phyloP scores from a whole-genome alignment of 495 filamentous ascomycete species.

The Glarea lozoyensis region DNA sequence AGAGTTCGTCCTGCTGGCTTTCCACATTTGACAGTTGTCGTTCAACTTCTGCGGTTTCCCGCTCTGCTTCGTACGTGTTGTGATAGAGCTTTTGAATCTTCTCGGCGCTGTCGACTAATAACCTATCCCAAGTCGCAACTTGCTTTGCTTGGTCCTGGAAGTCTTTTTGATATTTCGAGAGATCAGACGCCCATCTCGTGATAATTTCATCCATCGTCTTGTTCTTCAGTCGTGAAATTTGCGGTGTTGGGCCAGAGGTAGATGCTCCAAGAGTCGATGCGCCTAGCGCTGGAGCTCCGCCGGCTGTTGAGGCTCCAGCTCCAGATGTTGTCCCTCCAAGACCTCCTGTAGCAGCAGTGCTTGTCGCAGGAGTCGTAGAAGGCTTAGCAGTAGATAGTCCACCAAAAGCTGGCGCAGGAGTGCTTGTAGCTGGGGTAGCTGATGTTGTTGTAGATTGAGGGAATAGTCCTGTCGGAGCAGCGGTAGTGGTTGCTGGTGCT shows the following conservation, averaged over 20 bases:
- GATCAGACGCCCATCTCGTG: slow-evolving; percentile 91
- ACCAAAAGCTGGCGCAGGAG: slow-evolving; percentile 6
- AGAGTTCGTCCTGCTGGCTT: slow-evolving; percentile 82
- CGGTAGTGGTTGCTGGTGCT: slow-evolving; percentile 2
- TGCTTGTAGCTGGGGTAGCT: slow-evolving; percentile 3
- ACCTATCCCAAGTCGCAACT: slow-evolving; percentile 82
- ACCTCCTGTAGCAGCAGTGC: background rate
- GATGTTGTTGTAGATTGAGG: slow-evolving; percentile 4
- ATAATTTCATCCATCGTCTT: slow-evolving; percentile 99
- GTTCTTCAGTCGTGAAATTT: slow-evolving; percentile 84
- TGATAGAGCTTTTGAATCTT: slow-evolving; percentile 86
- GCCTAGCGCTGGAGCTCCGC: slow-evolving; percentile 1
- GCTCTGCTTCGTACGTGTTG: slow-evolving; percentile 82
- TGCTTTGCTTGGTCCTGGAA: slow-evolving; percentile 83
- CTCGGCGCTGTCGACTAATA: slow-evolving; percentile 83
- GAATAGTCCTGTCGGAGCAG: slow-evolving; percentile 4
- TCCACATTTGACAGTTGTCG: slow-evolving; percentile 81
- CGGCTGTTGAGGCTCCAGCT: background rate
- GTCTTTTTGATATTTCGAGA: slow-evolving; percentile 90
- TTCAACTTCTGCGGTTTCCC: slow-evolving; percentile 83
- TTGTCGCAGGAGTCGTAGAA: slow-evolving; percentile 4
- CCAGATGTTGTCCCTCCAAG: background rate
- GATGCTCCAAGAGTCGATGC: slow-evolving; percentile 36
- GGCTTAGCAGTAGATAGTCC: slow-evolving; percentile 1
- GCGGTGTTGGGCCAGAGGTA: slow-evolving; percentile 67